Evolutionary conservation across 176 grass and related monocot species (phyloP), one percentile per base, ranked within the genome.

Genomic region (Musa schizocarpa): DNA sequence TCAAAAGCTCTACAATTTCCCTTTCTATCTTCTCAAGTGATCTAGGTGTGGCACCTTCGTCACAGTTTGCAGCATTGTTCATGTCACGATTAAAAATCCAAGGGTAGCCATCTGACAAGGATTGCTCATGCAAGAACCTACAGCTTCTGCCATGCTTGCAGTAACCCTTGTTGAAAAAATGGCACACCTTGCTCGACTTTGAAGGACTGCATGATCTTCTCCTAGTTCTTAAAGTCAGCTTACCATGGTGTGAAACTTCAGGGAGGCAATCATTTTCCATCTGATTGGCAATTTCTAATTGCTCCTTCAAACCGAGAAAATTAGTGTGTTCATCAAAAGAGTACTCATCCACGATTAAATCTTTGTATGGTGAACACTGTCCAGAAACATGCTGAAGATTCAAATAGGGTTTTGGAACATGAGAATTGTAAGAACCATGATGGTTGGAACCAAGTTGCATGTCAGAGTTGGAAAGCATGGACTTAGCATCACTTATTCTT

Each of bases 61-160:
- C 78, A 6, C 80, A 52, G n/a, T 63, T 78, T 56, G 81, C 56
- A 4, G 74, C 8, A 2, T 69, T 43, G 34, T 43, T 43, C 34
- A 43, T 43, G 34, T 43, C 34, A 43, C 0, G 34, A 43, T 6
- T 43, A 43, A 43, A 43, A 43, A 0, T 43, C 4, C 34, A 5
- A 43, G 34, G 9, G 23, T 6, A 63, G 6, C 76, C 73, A 50
- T 90, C 85, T 17, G 69, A 50, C 62, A 62, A 83, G n/a, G 74
- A 84, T 21, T 87, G 78, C 26, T 86, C 77, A 55, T 95, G 91
- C n/a, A 81, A 77, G 76, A 84, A 96, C 59, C 77, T 77, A 77
- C 92, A 96, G 65, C 77, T 85, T 34, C 78, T 73, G 0, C 92
- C 92, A 68, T 91, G 85, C 80, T 87, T 96, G 81, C 92, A 96